A percentile compares a stretch with the other conserved stretches of the same genome.
Conservation (phyloP, 352 stramenopile genomes). For the Pythium rhizo-oryzae region DNA sequence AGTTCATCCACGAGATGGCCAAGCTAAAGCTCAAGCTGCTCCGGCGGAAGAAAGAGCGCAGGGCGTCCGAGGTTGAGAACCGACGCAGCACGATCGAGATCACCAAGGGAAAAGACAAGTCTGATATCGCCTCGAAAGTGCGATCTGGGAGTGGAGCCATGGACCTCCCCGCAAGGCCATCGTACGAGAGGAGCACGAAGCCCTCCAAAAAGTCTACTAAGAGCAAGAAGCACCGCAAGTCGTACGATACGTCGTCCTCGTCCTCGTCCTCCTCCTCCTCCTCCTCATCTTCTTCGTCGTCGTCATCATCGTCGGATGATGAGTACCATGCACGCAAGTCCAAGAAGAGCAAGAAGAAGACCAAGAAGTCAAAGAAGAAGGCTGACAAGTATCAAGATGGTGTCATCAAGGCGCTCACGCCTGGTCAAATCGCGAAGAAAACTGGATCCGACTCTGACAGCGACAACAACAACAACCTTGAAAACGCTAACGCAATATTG, state of each 20-base stretch:
- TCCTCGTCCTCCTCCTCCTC: conserved; percentile 20
- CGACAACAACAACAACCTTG: neutral
- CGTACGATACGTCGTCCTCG: neutral
- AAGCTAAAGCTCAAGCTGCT: conserved; percentile 33
- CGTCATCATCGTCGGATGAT: conserved; percentile 18
- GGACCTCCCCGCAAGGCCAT: neutral
- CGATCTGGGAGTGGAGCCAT: neutral
- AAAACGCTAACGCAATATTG: neutral
- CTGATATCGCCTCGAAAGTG: neutral
- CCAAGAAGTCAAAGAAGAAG: conserved; percentile 8
- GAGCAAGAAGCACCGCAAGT: conserved; percentile 22
- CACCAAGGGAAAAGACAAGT: neutral
- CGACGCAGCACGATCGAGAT: neutral
- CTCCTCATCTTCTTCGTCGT: conserved; percentile 17
- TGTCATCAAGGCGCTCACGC: conserved; percentile 19
- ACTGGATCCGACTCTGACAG: neutral
- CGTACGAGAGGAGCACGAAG: neutral
- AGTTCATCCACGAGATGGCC: conserved; percentile 29
- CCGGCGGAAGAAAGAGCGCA: conserved; percentile 14
- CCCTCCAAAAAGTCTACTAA: neutral
- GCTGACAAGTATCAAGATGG: conserved; percentile 6
- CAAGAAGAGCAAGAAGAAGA: conserved; percentile 25
- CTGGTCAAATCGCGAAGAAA: conserved; percentile 26
- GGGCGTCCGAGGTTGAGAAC: conserved; percentile 3
- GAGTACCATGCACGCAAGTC: conserved; percentile 8